These are phyloP conservation scores for Fusarium duplospermum DNA, from an alignment of 2,329 filamentous ascomycete species.

Conservation along the genomic window DNA sequence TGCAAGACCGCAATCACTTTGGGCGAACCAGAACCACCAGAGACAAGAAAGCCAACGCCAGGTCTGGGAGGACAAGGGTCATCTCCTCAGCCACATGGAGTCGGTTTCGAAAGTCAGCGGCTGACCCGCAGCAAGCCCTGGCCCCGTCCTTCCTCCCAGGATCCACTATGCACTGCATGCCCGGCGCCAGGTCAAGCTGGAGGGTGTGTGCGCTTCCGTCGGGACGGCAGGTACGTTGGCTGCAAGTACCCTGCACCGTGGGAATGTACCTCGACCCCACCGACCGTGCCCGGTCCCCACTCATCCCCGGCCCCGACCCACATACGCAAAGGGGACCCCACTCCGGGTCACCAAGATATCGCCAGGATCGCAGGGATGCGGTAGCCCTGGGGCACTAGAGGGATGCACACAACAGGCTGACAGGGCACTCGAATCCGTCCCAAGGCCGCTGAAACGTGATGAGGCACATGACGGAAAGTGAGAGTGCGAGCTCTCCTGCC, in stretches of 20 bases:
- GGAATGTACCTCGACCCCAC: not conserved
- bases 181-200: slow-evolving; percentile 20
- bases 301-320: not conserved
- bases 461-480: not conserved
- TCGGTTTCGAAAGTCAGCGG: slow-evolving; percentile 12
- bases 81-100: slow-evolving; percentile 5
- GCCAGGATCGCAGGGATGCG: not conserved
- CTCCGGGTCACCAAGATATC: not conserved
- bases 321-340: not conserved
- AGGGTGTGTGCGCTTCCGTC: slow-evolving; percentile 11
- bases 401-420: not conserved
- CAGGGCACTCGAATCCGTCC: not conserved
- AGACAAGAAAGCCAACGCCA: not conserved
- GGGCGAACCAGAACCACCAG: not conserved
- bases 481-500: not conserved
- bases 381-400: not conserved
- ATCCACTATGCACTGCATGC: not conserved
- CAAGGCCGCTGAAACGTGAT: slow-evolving; percentile 1
- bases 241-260: not conserved
- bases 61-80: not conserved
- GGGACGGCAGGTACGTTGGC: slow-evolving; percentile 15
- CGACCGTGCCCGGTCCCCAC: not conserved
- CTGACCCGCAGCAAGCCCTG: slow-evolving; percentile 25
- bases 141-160: not conserved
- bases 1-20: not conserved